Conservation (phyloP, 495 filamentous ascomycete species). For the Xylaria cubensis region DNA sequence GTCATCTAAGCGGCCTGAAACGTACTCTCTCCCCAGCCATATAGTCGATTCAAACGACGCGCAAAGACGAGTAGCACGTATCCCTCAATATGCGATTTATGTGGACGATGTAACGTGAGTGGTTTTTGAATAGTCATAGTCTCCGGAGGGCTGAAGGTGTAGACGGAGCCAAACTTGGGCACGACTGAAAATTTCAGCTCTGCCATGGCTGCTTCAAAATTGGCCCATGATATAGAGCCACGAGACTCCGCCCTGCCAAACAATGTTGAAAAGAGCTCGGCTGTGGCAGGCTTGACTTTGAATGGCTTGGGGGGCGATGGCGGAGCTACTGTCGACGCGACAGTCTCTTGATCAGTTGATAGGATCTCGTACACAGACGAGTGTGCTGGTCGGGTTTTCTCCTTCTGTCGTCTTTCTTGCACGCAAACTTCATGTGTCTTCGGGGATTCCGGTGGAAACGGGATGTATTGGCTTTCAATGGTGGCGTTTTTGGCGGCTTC, state of each 20-base stretch:
- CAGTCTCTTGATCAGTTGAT: neutral
- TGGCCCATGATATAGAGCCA: constrained; percentile 43
- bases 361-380: constrained; percentile 40
- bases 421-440: constrained; percentile 21
- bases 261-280: constrained; percentile 41
- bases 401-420: constrained; percentile 41
- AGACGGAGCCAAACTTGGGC: constrained; percentile 39
- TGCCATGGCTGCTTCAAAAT: constrained; percentile 45
- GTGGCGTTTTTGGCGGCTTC: no score
- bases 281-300: constrained; percentile 37
- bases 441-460: constrained; percentile 16
- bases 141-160: constrained; percentile 37
- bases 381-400: constrained; percentile 46
- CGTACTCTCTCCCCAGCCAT: constrained; percentile 36
- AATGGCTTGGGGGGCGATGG: constrained; percentile 22
- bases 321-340: neutral
- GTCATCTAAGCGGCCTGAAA: constrained; percentile 13
- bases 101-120: constrained; percentile 38
- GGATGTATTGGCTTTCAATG: no score
- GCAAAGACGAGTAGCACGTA: constrained; percentile 27
- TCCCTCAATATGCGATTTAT: constrained; percentile 37
- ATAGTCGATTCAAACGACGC: constrained; percentile 32
- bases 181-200: constrained; percentile 42
- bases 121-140: constrained; percentile 30
- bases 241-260: constrained; percentile 36